Evolutionary conservation across 139 green algal genomes (phyloP).

Genomic region (Closterium sp.): DNA sequence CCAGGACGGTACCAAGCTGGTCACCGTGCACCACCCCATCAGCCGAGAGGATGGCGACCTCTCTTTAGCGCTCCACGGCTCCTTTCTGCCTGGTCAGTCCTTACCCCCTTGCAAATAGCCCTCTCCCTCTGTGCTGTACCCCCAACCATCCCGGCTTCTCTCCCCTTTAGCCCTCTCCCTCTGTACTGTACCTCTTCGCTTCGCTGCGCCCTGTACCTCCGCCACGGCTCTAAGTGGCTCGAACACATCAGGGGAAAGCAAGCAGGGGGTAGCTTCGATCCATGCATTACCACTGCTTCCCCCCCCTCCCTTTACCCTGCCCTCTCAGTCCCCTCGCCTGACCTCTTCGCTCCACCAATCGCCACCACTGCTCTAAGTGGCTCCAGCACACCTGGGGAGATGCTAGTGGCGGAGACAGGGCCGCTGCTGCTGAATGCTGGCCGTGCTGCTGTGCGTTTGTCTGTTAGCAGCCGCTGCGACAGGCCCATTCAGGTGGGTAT

Average conservation of each 20-base stretch:
- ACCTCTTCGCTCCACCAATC: not conserved
- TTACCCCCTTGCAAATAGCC: not conserved
- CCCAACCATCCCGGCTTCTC: too few relatives aligned
- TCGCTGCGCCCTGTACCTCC: too few relatives aligned
- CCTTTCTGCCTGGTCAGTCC: constrained; percentile 31
- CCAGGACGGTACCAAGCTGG: constrained; percentile 57
- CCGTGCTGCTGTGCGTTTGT: constrained; percentile 25
- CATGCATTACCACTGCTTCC: too few relatives aligned
- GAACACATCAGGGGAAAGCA: too few relatives aligned
- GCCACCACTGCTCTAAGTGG: not conserved
- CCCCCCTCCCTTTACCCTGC: too few relatives aligned
- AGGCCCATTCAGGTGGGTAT: constrained; percentile 50
- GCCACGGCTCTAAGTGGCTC: not conserved
- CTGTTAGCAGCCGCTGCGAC: constrained; percentile 52
- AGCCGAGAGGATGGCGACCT: constrained; percentile 51
- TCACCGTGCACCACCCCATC: constrained; percentile 57
- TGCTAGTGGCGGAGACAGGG: constrained; percentile 4
- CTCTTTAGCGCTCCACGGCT: constrained; percentile 53
- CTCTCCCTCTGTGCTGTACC: too few relatives aligned
- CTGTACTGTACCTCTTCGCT: too few relatives aligned
- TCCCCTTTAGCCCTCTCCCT: too few relatives aligned
- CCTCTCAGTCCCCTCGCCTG: too few relatives aligned
- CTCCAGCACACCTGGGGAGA: not conserved
- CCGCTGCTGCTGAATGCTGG: constrained; percentile 43
- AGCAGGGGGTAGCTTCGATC: too few relatives aligned